These are phyloP conservation scores for Carallia pectinifolia DNA, from an alignment of 345 rosid species.

Conservation along the genomic window DNA sequence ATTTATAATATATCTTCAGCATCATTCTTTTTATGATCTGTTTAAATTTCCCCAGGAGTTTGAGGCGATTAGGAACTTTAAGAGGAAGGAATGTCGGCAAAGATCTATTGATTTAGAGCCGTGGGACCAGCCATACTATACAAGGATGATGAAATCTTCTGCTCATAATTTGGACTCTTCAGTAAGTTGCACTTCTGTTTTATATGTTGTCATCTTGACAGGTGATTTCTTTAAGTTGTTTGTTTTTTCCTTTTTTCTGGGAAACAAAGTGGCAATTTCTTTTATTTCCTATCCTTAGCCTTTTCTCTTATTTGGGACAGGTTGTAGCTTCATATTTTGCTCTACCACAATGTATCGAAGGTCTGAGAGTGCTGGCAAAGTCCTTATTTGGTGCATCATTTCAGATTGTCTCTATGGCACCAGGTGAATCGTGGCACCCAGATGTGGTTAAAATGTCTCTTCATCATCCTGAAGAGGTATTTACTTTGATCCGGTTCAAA, in stretches of 20 bases:
- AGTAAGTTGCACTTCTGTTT: constrained; percentile 49
- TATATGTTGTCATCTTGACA: constrained; percentile 10
- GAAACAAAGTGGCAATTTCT: background rate
- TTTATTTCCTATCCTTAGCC: background rate
- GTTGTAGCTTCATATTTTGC: constrained; percentile 87
- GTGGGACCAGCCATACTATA: constrained; percentile 92
- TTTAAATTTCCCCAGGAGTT: constrained; percentile 55
- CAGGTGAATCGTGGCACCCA: constrained; percentile 97
- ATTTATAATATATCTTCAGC: constrained; percentile 12
- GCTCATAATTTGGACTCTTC: constrained; percentile 60
- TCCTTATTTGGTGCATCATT: constrained; percentile 85
- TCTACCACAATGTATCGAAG: constrained; percentile 77
- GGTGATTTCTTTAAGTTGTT: background rate
- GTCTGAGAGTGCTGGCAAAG: constrained; percentile 69
- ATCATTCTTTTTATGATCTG: constrained; percentile 2
- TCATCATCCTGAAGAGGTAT: constrained; percentile 91
- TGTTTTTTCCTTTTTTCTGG: background rate
- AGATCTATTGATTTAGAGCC: constrained; percentile 64
- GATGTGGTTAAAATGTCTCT: constrained; percentile 80
- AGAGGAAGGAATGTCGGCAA: constrained; percentile 57
- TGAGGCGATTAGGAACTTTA: constrained; percentile 55
- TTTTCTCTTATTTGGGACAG: constrained; percentile 37
- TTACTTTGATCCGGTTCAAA: constrained; percentile 4
- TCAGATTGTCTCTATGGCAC: constrained; percentile 55
- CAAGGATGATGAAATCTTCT: constrained; percentile 81